Evolutionary conservation across 2,329 filamentous ascomycete species (phyloP), one percentile per base, ranked within the genome.

Genomic region (Sarocladium kiliense): DNA sequence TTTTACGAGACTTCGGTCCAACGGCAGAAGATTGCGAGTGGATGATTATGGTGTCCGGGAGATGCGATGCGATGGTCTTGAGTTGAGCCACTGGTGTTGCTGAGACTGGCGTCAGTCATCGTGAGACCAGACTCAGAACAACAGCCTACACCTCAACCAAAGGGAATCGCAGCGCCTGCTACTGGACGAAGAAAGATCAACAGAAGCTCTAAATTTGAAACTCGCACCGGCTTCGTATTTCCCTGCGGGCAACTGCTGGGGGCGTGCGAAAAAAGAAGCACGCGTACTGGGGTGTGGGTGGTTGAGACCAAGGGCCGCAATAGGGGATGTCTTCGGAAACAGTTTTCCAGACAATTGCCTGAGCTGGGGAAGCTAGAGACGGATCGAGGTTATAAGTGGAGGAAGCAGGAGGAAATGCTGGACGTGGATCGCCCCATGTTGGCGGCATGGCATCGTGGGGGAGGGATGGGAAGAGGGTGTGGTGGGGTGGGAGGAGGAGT

Each of bases 361-460:
- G 7, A 25, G 41, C 16, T 21, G 11, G 44, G 18, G 27, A 36
- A 51, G 47, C 47, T 36, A 51, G 27, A 34, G 47, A 34, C 30
- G n/a, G 19, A 51, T 34, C 26, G 27, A 36, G 47, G 27, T 36
- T 51, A 18, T 51, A 51, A 51, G 47, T 51, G 47, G 47, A 51
- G 27, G 47, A 36, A 12, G 25, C 5, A 23, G 6, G 27, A 4
- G 27, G 18, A 10, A 49, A 30, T 49, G 44, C 44, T 51, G 47
- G 47, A 6, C 27, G 47, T 51, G 27, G 47, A 51, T 51, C 47
- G 2, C 47, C 16, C 30, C 30, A 36, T 6, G 27, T 4, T 27
- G 18, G n/a, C 16, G n/a, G 27, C 47, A 34, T 23, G n/a, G 27
- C 47, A 34, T 34, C 27, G 26, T 51, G 47, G 47, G 26, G 27